Evolutionary conservation across 805 yeast species (phyloP).

Genomic region (Candida dendrica): DNA sequence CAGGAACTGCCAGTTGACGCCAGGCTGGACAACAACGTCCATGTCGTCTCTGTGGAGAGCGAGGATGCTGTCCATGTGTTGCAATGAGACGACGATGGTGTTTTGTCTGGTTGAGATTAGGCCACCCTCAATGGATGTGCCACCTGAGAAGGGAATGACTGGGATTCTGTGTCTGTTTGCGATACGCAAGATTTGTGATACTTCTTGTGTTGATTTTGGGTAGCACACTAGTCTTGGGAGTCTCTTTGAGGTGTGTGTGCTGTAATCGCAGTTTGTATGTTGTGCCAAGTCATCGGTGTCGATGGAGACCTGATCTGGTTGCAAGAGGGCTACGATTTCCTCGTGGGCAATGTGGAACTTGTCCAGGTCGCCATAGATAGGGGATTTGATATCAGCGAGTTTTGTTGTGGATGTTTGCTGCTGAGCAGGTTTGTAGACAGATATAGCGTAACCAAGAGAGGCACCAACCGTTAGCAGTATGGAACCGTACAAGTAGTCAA

Average conservation of each 20-base stretch:
- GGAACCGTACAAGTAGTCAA: neutral
- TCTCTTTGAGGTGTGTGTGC: slow-evolving; percentile 44
- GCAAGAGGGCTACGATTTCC: neutral
- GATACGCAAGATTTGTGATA: slow-evolving; percentile 49
- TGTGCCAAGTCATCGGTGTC: neutral
- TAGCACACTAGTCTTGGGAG: slow-evolving; percentile 50
- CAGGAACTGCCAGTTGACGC: slow-evolving; percentile 66
- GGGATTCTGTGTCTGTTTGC: slow-evolving; percentile 54
- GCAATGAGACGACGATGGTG: slow-evolving; percentile 38
- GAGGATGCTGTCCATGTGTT: slow-evolving; percentile 48
- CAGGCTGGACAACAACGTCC: slow-evolving; percentile 68
- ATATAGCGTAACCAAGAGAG: neutral
- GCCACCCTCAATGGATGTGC: slow-evolving; percentile 74
- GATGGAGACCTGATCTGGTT: neutral
- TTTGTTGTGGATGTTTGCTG: neutral
- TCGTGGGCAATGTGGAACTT: neutral
- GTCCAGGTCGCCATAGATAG: neutral
- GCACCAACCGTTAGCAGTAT: neutral
- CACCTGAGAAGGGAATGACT: slow-evolving; percentile 66
- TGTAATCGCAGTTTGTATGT: slow-evolving; percentile 30
- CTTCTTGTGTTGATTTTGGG: slow-evolving; percentile 57
- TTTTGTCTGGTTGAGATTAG: slow-evolving; percentile 55
- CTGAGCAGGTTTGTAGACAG: neutral
- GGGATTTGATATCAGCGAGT: neutral
- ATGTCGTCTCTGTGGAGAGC: slow-evolving; percentile 51